Conservation (phyloP, 2,329 filamentous ascomycete genomes). For the Cladosporium phlei region DNA sequence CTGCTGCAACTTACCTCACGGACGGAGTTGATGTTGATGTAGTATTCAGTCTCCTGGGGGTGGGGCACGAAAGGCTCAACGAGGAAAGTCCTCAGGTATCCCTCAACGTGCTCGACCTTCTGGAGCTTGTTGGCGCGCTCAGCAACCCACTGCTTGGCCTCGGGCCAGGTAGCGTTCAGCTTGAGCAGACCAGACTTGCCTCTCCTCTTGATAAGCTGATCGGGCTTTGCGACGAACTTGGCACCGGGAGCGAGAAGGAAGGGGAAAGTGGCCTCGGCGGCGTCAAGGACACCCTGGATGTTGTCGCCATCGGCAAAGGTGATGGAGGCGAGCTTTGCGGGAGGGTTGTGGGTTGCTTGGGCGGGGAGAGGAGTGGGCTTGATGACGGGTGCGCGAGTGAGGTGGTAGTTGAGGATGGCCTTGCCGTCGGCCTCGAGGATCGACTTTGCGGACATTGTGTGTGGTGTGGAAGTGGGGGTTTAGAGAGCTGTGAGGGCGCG, state of each 20-base stretch:
- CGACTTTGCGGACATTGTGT: conserved; percentile 86
- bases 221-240: conserved; percentile 98
- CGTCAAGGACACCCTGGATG: conserved; percentile 79
- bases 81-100: conserved; percentile 88
- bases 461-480: conserved; percentile 18
- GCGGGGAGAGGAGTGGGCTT: conserved; percentile 91
- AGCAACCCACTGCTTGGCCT: conserved; percentile 90
- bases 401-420: conserved; percentile 99
- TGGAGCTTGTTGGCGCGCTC: conserved; percentile 86
- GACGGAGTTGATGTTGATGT: conserved; percentile 99
- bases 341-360: conserved; percentile 83
- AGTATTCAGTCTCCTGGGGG: conserved; percentile 93
- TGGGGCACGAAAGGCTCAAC: conserved; percentile 98
- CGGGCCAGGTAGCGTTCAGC: conserved; percentile 94
- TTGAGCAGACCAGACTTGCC: conserved; percentile 96
- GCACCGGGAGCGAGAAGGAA: conserved; percentile 80
- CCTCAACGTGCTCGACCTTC: conserved; percentile 86
- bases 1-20: conserved; percentile 75
- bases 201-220: conserved; percentile 99
- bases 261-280: conserved; percentile 93
- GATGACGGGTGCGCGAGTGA: conserved; percentile 94
- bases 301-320: conserved; percentile 87
- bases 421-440: conserved; percentile 99
- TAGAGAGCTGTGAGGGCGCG: conserved; percentile 5
- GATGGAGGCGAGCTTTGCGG: conserved; percentile 83